A percentile compares a stretch with the other conserved stretches of the same genome.
Evolutionary conservation across 441 rosid genomes (phyloP).

Genomic region (Hypseocharis bilobata): DNA sequence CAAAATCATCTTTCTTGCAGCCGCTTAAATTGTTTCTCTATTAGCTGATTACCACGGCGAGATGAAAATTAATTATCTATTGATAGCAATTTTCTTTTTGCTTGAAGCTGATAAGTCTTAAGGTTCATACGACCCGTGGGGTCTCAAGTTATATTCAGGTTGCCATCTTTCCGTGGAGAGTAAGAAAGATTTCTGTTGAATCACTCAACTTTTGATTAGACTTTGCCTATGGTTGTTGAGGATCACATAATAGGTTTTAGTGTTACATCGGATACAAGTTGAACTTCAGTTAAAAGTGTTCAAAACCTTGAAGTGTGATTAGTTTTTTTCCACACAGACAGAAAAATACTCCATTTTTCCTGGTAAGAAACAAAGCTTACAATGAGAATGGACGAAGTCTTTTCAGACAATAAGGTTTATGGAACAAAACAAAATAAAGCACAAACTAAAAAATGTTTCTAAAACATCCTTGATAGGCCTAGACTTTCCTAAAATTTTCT

Average conservation of each 20-base stretch:
- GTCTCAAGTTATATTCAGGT: not conserved
- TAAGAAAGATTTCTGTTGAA: too few species aligned
- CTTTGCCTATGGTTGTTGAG: not conserved
- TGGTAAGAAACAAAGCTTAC: not conserved
- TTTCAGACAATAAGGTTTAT: not conserved
- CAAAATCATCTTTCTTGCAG: constrained; percentile 8
- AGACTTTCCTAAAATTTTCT: too few species aligned
- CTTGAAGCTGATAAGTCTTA: not conserved
- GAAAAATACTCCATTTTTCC: too few species aligned
- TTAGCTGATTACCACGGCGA: not conserved
- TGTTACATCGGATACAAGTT: not conserved
- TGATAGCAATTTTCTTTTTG: not conserved
- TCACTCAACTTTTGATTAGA: too few species aligned
- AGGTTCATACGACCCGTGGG: not conserved
- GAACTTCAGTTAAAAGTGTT: not conserved
- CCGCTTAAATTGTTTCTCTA: not conserved
- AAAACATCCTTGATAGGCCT: not conserved
- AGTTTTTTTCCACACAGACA: not conserved
- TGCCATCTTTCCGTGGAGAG: too few species aligned
- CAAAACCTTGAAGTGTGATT: not conserved
- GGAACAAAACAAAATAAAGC: too few species aligned
- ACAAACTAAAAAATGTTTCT: too few species aligned
- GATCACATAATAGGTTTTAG: not conserved
- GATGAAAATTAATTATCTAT: not conserved
- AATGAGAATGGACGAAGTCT: not conserved